Conservation (phyloP, 2,329 filamentous ascomycete species). For the Scedosporium apiospermum region DNA sequence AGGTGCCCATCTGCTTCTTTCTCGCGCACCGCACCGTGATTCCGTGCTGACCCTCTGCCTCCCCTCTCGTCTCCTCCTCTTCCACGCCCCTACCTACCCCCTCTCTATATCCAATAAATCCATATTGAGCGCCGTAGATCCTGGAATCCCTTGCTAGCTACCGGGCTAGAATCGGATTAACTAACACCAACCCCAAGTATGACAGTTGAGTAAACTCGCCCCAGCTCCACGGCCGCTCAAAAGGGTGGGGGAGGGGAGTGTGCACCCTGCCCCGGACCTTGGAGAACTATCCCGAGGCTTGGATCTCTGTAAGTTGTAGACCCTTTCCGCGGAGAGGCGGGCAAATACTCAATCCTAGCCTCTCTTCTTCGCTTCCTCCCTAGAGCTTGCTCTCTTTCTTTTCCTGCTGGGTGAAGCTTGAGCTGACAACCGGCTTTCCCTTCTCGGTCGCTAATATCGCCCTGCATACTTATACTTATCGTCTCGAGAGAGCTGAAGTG, state of each 20-base stretch:
- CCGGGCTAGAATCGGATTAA: slow-evolving; percentile 1
- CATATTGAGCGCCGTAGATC: neutral
- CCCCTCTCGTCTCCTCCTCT: neutral
- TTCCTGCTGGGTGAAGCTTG: neutral
- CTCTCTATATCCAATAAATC: neutral
- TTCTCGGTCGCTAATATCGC: neutral
- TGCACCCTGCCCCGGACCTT: neutral
- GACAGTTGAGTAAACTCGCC: neutral
- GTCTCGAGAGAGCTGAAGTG: neutral
- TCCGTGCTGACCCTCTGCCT: neutral
- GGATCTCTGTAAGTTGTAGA: too few relatives aligned
- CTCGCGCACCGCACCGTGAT: neutral
- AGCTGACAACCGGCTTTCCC: neutral
- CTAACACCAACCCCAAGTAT: neutral
- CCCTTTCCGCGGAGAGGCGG: neutral
- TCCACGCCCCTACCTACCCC: neutral
- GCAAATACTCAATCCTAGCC: neutral
- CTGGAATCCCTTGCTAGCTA: neutral
- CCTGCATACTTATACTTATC: neutral
- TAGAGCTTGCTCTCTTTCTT: neutral
- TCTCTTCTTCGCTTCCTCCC: neutral
- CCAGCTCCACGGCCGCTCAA: neutral
- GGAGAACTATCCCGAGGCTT: neutral
- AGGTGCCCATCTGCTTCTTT: neutral
- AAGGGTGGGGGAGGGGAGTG: neutral